Evolutionary conservation across 2,329 filamentous ascomycete genomes (phyloP), one percentile per base, ranked within the genome.

Genomic region (Rutstroemia sydowiana): DNA sequence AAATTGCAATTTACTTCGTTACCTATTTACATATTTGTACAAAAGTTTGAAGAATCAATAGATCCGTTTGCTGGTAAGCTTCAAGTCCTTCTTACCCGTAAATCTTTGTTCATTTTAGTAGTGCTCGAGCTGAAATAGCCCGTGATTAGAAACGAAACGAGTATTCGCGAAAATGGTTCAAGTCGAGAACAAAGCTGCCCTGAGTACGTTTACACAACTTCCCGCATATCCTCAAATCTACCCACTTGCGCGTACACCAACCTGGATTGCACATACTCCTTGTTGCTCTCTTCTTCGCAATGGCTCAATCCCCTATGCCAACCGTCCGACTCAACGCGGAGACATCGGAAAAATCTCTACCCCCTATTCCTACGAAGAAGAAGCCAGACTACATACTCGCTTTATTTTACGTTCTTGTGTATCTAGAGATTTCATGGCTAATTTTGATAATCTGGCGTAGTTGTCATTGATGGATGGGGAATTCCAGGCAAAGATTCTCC

Each of bases 401-500:
- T 48, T 65, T 70, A 49, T 75, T 74, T 64, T 79, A 77, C 61
- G 67, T 76, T 56, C 69, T 82, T 57, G 62, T 79, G 53, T 80
- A 80, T 61, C 66, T 82, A 52, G 76, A 82, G 67, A 63, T 79
- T 53, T 73, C 71, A 54, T 81, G 76, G 77, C 77, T 82, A 77
- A 79, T 78, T 55, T 70, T 77, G 63, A 68, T 79, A 67, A 66
- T 81, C 45, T 66, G 61, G 62, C 72, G 72, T 66, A 90, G 87
- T 98, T 80, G 93, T 97, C 73, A 98, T 98, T 77, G 93, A 98
- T 75, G 93, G 93, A 67, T 98, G 93, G 93, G 93, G 93, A 68
- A 82, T 97, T 65, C 81, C 91, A 64, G 82, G 82, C 58, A 84
- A 85, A 61, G 74, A 84, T 54, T 95, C 90, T 52, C 87, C 87